phyloP scores from a whole-genome alignment of 2,329 filamentous ascomycete genomes.

The Alternaria infectoria region DNA sequence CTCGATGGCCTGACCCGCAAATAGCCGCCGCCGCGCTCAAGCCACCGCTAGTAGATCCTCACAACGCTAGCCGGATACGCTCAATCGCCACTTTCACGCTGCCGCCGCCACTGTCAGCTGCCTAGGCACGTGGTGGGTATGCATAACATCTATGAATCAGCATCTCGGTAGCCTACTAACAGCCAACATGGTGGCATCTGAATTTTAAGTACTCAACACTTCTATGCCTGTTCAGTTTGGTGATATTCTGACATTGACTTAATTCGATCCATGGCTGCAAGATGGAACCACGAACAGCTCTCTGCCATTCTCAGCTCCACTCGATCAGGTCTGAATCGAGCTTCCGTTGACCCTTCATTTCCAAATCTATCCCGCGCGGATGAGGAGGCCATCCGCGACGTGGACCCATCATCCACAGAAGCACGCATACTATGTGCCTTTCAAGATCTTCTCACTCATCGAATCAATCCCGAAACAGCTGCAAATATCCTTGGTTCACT shows the following conservation, averaged over 20 bases:
- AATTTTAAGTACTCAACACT: background rate
- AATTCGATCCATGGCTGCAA: background rate
- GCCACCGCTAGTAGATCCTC: constrained; percentile 16
- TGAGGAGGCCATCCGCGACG: background rate
- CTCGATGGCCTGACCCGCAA: constrained; percentile 16
- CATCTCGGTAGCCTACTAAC: background rate
- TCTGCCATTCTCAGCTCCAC: background rate
- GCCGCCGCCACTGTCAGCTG: background rate
- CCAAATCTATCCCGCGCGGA: background rate
- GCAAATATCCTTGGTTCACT: background rate
- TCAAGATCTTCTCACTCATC: background rate
- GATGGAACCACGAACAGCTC: background rate
- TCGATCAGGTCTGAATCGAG: background rate
- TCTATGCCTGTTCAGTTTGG: background rate
- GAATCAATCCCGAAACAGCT: background rate
- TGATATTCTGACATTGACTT: background rate
- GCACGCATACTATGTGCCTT: background rate
- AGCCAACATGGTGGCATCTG: background rate
- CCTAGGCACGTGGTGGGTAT: background rate
- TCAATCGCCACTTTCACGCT: background rate
- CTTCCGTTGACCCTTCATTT: background rate
- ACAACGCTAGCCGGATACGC: background rate
- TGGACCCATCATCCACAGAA: background rate
- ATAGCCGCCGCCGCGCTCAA: constrained; percentile 22
- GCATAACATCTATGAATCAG: background rate